Base-by-base conservation (phyloP, 441 rosid genomes). In the Pelargonium myrrhifolium region DNA sequence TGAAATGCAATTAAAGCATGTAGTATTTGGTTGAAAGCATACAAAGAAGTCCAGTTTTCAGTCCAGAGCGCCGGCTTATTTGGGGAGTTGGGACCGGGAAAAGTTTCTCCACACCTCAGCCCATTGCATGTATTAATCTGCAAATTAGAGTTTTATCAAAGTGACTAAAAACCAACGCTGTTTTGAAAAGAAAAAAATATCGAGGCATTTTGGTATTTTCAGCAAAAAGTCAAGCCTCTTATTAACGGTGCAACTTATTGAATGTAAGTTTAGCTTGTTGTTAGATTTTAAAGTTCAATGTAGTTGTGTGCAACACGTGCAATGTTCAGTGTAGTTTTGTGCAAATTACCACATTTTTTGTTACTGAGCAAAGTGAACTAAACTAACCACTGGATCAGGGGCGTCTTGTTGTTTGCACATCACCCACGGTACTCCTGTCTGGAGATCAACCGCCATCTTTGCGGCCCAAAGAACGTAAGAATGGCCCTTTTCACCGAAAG, bases 321-420 rank as follows among this genome's bases (percentile, higher is more conserved):
- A 15, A 10, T 4, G 61, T 56, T 56, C 24, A 17, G 61, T 24
- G 39, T 35, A 35, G 39, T 35, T 35, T 2, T 35, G 39, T 35
- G 39, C 31, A 4, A 28, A 28, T 28, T 28, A 28, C 39, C 39
- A 35, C 39, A 35, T 35, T 4, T 35, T 35, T 35, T 35, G 39
- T 35, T 35, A 35, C 6, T 35, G 39, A 35, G 39, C 39, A 35
- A 35, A 35, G 39, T 35, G 39, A 15, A 26, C 3, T 28, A 28
- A 24, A 35, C 76, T 67, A n/a, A 87, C 93, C 80, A 86, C 87
- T 0, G 90, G 93, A 68, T 87, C 89, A 11, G 93, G 90, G 66
- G 93, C 89, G 63, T 87, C 93, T 0, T 77, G 70, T 74, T 84
- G 89, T 73, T 87, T 87, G 79, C 93, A 87, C 93, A 87, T 87